phyloP scores from a whole-genome alignment of 768 basidiomycete species.

The Tulasnella sp. region DNA sequence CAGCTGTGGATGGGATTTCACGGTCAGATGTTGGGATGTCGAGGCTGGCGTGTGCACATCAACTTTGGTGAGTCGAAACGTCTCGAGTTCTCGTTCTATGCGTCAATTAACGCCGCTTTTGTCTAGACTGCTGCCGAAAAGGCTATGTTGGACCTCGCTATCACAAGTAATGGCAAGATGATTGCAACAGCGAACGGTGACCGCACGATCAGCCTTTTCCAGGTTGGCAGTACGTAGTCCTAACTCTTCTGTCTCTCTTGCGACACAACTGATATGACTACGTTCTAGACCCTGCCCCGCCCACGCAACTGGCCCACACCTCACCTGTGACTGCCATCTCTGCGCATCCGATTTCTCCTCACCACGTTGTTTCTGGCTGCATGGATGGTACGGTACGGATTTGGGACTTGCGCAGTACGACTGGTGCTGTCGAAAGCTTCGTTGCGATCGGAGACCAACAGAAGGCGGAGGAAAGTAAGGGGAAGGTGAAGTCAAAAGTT shows the following conservation, averaged over 20 bases:
- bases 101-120: background rate
- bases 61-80: constrained; percentile 53
- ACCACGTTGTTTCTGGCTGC: constrained; percentile 65
- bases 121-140: constrained; percentile 67
- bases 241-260: constrained; percentile 29
- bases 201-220: constrained; percentile 60
- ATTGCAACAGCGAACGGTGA: constrained; percentile 68
- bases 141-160: constrained; percentile 64
- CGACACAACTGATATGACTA: background rate
- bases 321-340: constrained; percentile 65
- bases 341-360: constrained; percentile 37
- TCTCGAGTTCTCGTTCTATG: background rate
- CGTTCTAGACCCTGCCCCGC: constrained; percentile 33
- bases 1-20: constrained; percentile 87
- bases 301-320: constrained; percentile 54
- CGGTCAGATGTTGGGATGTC: constrained; percentile 82
- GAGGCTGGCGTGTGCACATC: constrained; percentile 66
- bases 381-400: constrained; percentile 75
- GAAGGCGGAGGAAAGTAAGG: background rate
- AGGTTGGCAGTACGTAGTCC: constrained; percentile 54
- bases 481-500: constrained; percentile 1
- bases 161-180: constrained; percentile 44
- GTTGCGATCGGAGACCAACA: constrained; percentile 13
- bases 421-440: constrained; percentile 61
- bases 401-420: constrained; percentile 73